phyloP scores from a whole-genome alignment of 148 eudicot species.

The Nepenthes gracilis region DNA sequence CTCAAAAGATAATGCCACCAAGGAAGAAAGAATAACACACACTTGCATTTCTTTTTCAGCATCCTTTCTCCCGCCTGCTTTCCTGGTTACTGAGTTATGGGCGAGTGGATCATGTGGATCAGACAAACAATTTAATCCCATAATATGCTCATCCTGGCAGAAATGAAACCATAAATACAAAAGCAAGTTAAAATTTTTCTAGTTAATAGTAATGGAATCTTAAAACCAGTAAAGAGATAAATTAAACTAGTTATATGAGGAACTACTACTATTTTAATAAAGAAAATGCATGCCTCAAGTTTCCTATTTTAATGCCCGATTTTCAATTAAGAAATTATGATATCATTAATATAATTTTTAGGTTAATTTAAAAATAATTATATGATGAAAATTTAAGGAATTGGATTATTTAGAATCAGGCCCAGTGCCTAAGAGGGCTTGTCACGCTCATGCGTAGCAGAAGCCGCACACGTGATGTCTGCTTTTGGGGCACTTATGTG shows the following conservation, averaged over 20 bases:
- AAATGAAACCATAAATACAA: slow-evolving; percentile 4
- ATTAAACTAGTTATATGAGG: neutral
- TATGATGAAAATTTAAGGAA: too few species aligned
- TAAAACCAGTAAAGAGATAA: too few species aligned
- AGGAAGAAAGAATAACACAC: slow-evolving; percentile 7
- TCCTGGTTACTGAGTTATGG: slow-evolving; percentile 76
- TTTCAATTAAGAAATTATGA: too few species aligned
- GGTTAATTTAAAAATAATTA: too few species aligned
- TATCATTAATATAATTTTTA: too few species aligned
- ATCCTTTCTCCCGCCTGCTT: slow-evolving; percentile 92
- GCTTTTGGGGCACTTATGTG: too few species aligned
- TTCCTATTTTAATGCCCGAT: neutral
- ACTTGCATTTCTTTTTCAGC: slow-evolving; percentile 80
- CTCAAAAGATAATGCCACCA: neutral
- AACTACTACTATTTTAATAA: neutral
- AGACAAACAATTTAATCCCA: slow-evolving; percentile 43
- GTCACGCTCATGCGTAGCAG: too few species aligned
- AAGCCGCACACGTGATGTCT: too few species aligned
- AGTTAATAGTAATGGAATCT: too few species aligned
- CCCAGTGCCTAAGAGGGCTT: too few species aligned
- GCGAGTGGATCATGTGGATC: slow-evolving; percentile 41
- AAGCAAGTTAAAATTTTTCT: too few species aligned
- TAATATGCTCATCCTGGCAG: slow-evolving; percentile 62
- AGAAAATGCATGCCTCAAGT: neutral
- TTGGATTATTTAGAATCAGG: too few species aligned